phyloP scores from a whole-genome alignment of 2,329 filamentous ascomycete genomes.

The Trichoderma hamatum region DNA sequence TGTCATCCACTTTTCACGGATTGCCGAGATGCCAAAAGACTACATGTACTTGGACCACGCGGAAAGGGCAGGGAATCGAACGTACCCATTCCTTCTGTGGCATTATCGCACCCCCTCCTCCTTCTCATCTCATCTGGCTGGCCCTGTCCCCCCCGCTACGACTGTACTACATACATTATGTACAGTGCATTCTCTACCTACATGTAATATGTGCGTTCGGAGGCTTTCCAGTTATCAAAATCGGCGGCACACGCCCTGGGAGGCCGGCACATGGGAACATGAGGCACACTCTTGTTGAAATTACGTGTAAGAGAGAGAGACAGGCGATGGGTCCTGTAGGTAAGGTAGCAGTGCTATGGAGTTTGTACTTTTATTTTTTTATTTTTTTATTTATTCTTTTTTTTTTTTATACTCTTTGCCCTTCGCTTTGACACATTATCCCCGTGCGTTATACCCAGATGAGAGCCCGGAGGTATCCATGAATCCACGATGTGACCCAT shows the following conservation, averaged over 20 bases:
- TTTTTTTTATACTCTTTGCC: neutral
- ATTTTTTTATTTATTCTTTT: neutral
- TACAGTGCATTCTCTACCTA: no score
- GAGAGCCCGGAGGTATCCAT: neutral
- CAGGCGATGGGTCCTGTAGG: neutral
- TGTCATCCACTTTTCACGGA: conserved; percentile 4
- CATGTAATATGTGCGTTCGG: no score
- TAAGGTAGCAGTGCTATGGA: neutral
- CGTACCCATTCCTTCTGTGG: neutral
- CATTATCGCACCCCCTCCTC: neutral
- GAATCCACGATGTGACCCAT: conserved; percentile 3
- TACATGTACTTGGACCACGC: no score
- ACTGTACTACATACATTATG: neutral
- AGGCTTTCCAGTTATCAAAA: no score
- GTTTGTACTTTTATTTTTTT: neutral
- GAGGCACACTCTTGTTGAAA: neutral
- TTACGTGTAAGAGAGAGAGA: neutral
- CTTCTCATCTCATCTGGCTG: neutral
- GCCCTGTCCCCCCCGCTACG: neutral
- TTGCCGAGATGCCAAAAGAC: neutral
- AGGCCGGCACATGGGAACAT: neutral
- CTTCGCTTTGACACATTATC: neutral
- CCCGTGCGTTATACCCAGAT: conserved; percentile 9
- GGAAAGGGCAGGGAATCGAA: neutral
- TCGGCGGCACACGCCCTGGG: neutral